phyloP scores from a whole-genome alignment of 1,284 basidiomycete genomes.

The Sanghuangporus baumii region DNA sequence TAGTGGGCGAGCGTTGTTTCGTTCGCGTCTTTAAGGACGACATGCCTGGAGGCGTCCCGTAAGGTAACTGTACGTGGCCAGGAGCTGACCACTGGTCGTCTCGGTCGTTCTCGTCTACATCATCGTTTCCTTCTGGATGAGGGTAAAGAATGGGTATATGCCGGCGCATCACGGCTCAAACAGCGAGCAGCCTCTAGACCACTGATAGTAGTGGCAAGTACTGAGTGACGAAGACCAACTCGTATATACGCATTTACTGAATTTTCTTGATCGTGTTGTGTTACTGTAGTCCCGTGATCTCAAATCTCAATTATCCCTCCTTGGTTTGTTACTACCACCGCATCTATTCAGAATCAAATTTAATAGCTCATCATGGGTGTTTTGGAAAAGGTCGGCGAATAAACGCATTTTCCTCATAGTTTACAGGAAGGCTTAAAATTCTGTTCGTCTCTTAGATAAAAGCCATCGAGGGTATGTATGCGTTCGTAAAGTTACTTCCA shows the following conservation, averaged over 20 bases:
- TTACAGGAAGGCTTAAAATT: background rate
- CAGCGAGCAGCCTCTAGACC: background rate
- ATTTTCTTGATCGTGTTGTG: no score
- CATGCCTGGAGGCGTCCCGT: constrained; percentile 19
- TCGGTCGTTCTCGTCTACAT: constrained; percentile 41
- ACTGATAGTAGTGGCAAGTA: background rate
- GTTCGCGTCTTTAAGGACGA: constrained; percentile 2
- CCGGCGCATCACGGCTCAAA: constrained; percentile 26
- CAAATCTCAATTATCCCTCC: background rate
- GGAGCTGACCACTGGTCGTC: constrained; percentile 26
- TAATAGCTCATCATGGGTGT: constrained; percentile 66
- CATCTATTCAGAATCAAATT: background rate
- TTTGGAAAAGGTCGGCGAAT: constrained; percentile 68
- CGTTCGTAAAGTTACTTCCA: background rate
- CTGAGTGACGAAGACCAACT: background rate
- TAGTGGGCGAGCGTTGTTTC: constrained; percentile 11
- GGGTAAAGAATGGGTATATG: constrained; percentile 65
- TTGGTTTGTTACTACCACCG: background rate
- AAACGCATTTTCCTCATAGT: background rate
- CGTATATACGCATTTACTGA: no score
- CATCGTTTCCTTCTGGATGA: constrained; percentile 52
- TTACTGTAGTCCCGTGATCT: background rate
- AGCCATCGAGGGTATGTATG: constrained; percentile 82
- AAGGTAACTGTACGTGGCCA: constrained; percentile 23
- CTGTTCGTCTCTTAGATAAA: constrained; percentile 59